These are phyloP conservation scores for Tuber brumale DNA, from an alignment of 495 filamentous ascomycete species.

Conservation along the genomic window DNA sequence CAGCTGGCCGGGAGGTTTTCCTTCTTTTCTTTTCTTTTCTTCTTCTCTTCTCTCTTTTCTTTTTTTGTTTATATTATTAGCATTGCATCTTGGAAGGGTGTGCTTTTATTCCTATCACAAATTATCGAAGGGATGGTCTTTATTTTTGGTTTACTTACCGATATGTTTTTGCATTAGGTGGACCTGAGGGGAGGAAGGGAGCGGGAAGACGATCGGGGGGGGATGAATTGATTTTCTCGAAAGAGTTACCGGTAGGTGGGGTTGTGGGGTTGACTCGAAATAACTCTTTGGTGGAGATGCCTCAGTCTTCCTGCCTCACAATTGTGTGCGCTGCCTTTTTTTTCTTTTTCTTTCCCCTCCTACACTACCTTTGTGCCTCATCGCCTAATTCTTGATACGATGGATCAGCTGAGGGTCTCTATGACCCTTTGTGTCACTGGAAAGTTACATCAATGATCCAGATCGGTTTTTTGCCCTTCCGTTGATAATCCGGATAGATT, in stretches of 20 bases:
- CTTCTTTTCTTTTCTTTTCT: background rate
- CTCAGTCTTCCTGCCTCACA: background rate
- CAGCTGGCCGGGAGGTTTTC: background rate
- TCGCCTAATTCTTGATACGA: conserved; percentile 2
- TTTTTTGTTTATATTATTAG: background rate
- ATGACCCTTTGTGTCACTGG: background rate
- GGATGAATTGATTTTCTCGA: background rate
- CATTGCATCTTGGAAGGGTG: background rate
- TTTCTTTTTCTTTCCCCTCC: background rate
- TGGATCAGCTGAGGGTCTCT: background rate
- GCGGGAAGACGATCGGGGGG: background rate
- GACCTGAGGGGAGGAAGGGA: background rate
- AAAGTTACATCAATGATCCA: background rate
- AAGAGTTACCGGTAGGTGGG: background rate
- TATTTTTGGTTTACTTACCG: background rate
- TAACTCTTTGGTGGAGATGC: background rate
- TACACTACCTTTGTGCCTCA: background rate
- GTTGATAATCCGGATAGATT: background rate
- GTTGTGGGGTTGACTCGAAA: background rate
- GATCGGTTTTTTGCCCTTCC: background rate
- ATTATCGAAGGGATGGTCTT: background rate
- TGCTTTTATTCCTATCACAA: background rate
- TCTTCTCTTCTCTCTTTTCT: background rate
- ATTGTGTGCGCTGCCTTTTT: background rate
- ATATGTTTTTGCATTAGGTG: background rate